Evolutionary conservation across 106 monocot species (phyloP).

Genomic region (Narthecium ossifragum): DNA sequence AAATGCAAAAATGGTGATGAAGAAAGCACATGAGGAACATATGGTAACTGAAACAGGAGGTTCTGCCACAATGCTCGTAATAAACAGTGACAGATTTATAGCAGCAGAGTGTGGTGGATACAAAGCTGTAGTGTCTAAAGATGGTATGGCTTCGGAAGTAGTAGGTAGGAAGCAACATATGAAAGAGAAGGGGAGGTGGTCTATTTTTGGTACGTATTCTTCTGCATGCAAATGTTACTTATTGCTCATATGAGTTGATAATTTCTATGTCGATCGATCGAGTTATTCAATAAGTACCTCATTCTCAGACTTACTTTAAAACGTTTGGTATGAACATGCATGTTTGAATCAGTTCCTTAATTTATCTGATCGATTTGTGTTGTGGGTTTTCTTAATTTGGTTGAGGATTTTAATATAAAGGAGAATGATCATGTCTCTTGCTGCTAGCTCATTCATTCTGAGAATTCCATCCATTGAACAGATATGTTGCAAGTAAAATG

Average conservation of each 20-base stretch:
- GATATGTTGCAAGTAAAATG: conserved; percentile 14
- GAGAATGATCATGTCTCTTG: background rate
- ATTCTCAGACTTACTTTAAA: too few species aligned
- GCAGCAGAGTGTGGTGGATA: conserved; percentile 28
- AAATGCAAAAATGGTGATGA: conserved; percentile 15
- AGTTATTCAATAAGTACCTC: too few species aligned
- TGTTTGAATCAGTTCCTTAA: background rate
- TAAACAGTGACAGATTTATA: conserved; percentile 21
- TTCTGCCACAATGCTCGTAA: conserved; percentile 20
- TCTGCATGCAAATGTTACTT: too few species aligned
- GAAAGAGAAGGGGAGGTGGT: background rate
- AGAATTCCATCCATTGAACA: background rate
- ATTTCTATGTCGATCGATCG: too few species aligned
- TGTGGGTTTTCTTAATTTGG: background rate
- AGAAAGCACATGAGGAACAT: conserved; percentile 18
- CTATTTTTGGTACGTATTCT: conserved; percentile 8
- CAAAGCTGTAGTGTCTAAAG: conserved; percentile 27
- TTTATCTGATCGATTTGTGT: background rate
- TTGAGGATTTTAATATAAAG: background rate
- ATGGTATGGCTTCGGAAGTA: conserved; percentile 19
- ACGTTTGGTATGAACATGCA: too few species aligned
- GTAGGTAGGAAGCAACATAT: conserved; percentile 15
- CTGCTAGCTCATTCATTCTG: background rate
- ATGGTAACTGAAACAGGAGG: conserved; percentile 10
- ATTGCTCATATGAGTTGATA: too few species aligned